Evolutionary conservation across 441 rosid species (phyloP).

Genomic region (Erodium trifolium): DNA sequence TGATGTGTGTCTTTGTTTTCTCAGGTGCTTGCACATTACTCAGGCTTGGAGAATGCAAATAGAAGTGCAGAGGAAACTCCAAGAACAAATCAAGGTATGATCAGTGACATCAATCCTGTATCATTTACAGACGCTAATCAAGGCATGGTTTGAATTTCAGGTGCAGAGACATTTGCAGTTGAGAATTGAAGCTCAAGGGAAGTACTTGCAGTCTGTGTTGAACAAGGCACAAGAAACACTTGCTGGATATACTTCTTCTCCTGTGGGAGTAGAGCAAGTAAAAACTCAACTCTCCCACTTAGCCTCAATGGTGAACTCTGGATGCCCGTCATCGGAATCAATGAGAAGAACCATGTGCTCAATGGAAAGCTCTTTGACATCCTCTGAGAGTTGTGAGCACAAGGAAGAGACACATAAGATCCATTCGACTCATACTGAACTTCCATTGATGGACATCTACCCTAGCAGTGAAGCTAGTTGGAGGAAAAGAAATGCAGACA

Average conservation of each 20-base stretch:
- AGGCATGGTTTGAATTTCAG: slow-evolving; percentile 37
- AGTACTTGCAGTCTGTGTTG: slow-evolving; percentile 75
- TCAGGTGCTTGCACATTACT: slow-evolving; percentile 60
- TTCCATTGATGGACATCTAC: slow-evolving; percentile 48
- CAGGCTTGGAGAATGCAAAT: slow-evolving; percentile 81
- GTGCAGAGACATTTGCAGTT: slow-evolving; percentile 93
- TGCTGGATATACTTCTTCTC: slow-evolving; percentile 52
- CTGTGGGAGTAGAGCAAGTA: slow-evolving; percentile 53
- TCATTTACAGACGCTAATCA: background rate
- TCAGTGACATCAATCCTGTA: background rate
- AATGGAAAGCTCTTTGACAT: slow-evolving; percentile 81
- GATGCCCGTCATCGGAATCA: slow-evolving; percentile 56
- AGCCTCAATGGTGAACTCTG: slow-evolving; percentile 55
- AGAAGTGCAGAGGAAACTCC: slow-evolving; percentile 91
- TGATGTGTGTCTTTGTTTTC: slow-evolving; percentile 20
- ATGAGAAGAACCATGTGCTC: slow-evolving; percentile 46
- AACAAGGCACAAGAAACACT: slow-evolving; percentile 88
- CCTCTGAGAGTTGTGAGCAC: slow-evolving; percentile 62
- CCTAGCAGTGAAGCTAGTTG: slow-evolving; percentile 34
- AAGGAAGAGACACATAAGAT: slow-evolving; percentile 27
- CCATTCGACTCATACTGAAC: slow-evolving; percentile 6
- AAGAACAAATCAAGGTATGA: slow-evolving; percentile 85
- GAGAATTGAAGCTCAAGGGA: slow-evolving; percentile 96
- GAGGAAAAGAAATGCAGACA: slow-evolving; percentile 37
- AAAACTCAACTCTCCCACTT: slow-evolving; percentile 66